phyloP scores from a whole-genome alignment of 2,329 filamentous ascomycete genomes.

The Aspergillus costaricaensis region DNA sequence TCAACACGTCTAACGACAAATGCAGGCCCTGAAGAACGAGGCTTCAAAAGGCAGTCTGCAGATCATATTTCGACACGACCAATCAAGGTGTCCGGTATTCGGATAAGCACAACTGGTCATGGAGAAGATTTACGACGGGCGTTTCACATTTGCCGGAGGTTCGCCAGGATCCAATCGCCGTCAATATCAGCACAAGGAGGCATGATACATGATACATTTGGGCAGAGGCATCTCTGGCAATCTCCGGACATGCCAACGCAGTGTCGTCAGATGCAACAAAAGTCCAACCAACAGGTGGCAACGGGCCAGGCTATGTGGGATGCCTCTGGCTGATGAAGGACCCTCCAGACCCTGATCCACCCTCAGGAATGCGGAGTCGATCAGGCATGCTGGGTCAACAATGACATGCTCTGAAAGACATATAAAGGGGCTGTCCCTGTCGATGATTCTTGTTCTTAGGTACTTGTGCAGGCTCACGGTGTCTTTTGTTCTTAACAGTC shows the following conservation, averaged over 20 bases:
- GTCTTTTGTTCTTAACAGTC: constrained; percentile 1
- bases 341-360: not conserved
- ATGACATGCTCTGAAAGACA: not conserved
- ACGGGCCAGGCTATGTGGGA: not conserved
- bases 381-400: constrained; percentile 1
- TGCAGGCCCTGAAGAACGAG: not conserved
- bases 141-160: not conserved
- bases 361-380: not conserved
- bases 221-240: not conserved
- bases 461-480: not conserved
- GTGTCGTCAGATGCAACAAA: not conserved
- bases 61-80: not conserved
- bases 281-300: not conserved
- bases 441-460: not conserved
- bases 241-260: not conserved
- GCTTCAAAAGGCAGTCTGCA: not conserved
- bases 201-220: not conserved
- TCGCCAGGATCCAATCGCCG: not conserved
- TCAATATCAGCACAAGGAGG: not conserved
- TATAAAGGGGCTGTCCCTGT: constrained; percentile 10
- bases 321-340: not conserved
- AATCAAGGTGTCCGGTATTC: not conserved
- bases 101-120: not conserved
- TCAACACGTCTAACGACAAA: not conserved
- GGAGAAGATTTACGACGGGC: not conserved